Percentiles rank a stretch among this genome's conserved stretches.
Evolutionary conservation across 441 rosid genomes (phyloP).

Genomic region (Populus trichocarpa): DNA sequence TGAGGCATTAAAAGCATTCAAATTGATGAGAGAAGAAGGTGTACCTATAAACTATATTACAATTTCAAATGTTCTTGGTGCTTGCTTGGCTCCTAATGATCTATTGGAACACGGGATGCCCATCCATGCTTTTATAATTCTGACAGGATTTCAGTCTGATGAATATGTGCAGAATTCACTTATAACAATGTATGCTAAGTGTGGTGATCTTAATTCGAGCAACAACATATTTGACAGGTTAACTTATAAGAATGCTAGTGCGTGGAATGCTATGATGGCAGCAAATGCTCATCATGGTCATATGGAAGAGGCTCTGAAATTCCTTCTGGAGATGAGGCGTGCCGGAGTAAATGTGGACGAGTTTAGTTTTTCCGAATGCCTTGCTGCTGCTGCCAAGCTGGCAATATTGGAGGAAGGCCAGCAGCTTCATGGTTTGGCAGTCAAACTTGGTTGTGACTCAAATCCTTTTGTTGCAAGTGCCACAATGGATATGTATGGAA

Average conservation of each 20-base stretch:
- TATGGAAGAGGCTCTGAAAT: conserved; percentile 68
- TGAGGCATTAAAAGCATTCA: conserved; percentile 48
- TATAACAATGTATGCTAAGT: conserved; percentile 74
- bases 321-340: conserved; percentile 48
- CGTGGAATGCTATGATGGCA: conserved; percentile 76
- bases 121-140: conserved; percentile 50
- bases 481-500: conserved; percentile 83
- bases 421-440: conserved; percentile 61
- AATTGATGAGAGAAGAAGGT: conserved; percentile 55
- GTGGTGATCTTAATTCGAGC: conserved; percentile 71
- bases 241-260: conserved; percentile 35
- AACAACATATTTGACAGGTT: conserved; percentile 45
- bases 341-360: conserved; percentile 59
- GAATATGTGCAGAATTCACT: conserved; percentile 64
- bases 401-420: conserved; percentile 86
- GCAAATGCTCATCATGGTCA: conserved; percentile 67
- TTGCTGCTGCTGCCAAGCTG: conserved; percentile 73
- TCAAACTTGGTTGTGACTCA: conserved; percentile 58
- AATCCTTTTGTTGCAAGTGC: conserved; percentile 62
- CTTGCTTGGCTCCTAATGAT: conserved; percentile 46
- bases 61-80: conserved; percentile 62
- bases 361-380: conserved; percentile 70
- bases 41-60: conserved; percentile 55
- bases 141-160: conserved; percentile 56
- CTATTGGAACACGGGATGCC: conserved; percentile 55